Base-by-base conservation (phyloP, 129 eudicot species). In the Gnaphalium uliginosum region DNA sequence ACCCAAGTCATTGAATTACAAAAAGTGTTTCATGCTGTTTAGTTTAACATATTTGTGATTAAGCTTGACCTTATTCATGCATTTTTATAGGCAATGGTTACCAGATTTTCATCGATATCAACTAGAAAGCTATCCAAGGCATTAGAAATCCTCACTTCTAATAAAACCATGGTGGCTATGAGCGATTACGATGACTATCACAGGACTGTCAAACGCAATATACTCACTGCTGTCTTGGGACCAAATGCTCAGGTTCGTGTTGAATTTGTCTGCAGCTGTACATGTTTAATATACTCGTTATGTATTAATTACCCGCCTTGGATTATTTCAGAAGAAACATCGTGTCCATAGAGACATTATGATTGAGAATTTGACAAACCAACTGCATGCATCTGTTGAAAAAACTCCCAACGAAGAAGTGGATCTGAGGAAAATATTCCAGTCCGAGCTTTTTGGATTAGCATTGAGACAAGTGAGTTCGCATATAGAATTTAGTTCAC, bases 121-220 rank as follows among this genome's bases (percentile, higher is more conserved):
- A 91, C 97, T 0, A 79, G 97, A 81, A 91, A 86, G 63, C 79
- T 95, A 19, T 81, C 97, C 24, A 81, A 83, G 14, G 96, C 97
- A 7, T 70, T 95, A 62, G 80, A 35, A 68, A 86, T 89, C 69
- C 99, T 95, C 71, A 91, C 94, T 24, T 24, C 72, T 70, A 94
- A 95, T 73, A 95, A 95, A 79, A 81, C 89, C 68, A 91, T 95
- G 81, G 95, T 95, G 21, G 99, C 97, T 24, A 87, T 81, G 86
- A 89, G 96, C 78, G 99, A 95, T 81, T 95, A 95, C 63, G 59
- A 87, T 41, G 97, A 95, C 61, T 89, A 83, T 61, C 88, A 95
- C 84, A 89, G 85, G 79, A 80, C 82, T 1, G 84, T 79, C 19
- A 91, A 91, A 80, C 79, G 84, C 21, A 75, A 84, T 79, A 39